Base-by-base conservation (phyloP, 2,329 filamentous ascomycete species). In the Sporothrix luriei region DNA sequence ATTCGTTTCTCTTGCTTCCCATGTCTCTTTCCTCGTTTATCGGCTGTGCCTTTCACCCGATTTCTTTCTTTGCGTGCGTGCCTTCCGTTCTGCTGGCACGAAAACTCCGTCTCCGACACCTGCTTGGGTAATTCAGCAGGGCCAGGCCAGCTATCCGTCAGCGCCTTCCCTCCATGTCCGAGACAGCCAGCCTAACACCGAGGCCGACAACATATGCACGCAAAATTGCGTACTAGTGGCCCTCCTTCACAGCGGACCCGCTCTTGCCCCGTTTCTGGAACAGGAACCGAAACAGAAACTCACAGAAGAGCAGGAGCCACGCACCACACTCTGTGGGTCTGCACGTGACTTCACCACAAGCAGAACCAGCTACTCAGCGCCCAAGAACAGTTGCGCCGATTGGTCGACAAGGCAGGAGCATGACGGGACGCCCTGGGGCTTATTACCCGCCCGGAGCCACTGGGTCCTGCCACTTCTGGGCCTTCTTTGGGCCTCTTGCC, bases 391-490 rank as follows among this genome's bases (percentile, higher is more conserved):
- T 21, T 14, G 66, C 52, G 40, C 66, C 40, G 66, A 68, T 68
- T 68, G 66, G 66, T 48, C 24, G 43, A 14, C 21, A 14, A 33
- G 33, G 49, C 48, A 40, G 33, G 10, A 26, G 40, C 66, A 59
- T 49, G 29, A 66, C 49, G 64, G 64, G 19, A 33, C 64, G 49
- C 64, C 64, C 68, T 51, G 40, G 61, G 64, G 52, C 68, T 67
- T 67, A 52, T 61, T 70, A 70, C 68, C 64, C 68, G 62, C 21
- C 21, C 46, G 48, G 21, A 52, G 64, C 46, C 62, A 66, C 54
- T 70, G 64, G 69, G 57, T 64, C 46, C 57, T 69, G 64, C 69
- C 64, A 33, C 29, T 7, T 70, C 59, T 54, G 55, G 69, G 64
- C 33, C 40, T 67, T 66, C 61, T 29, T 66, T n/a, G n/a, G 61